phyloP scores from a whole-genome alignment of 2,329 filamentous ascomycete genomes.

The Fusarium nematophilum region DNA sequence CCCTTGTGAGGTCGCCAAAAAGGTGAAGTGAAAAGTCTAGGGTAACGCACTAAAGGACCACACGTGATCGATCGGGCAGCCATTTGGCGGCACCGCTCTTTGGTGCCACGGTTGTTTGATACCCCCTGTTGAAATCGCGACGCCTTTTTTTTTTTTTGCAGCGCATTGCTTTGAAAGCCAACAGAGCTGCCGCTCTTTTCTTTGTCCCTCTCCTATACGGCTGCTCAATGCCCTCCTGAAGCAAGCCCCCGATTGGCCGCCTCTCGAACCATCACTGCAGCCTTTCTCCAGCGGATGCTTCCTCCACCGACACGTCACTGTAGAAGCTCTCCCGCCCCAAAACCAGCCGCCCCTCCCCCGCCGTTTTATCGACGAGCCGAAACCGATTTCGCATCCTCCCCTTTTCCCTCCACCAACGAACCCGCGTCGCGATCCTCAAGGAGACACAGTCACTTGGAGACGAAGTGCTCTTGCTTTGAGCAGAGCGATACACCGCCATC shows the following conservation, averaged over 20 bases:
- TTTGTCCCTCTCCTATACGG: constrained; percentile 25
- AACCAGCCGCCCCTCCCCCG: constrained; percentile 38
- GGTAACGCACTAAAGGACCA: too few relatives aligned
- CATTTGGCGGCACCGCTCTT: constrained; percentile 34
- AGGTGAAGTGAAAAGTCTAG: too few relatives aligned
- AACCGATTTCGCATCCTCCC: constrained; percentile 23
- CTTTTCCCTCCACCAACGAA: background rate
- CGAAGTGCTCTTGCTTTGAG: constrained; percentile 24
- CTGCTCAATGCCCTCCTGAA: background rate
- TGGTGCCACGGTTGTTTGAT: constrained; percentile 21
- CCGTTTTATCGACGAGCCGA: constrained; percentile 35
- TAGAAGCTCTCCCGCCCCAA: constrained; percentile 35
- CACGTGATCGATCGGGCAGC: constrained; percentile 24
- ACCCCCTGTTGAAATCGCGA: constrained; percentile 33
- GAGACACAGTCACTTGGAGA: constrained; percentile 1
- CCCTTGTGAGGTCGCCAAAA: too few relatives aligned
- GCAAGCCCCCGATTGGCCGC: constrained; percentile 15
- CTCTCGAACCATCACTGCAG: constrained; percentile 3
- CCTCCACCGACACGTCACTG: constrained; percentile 38
- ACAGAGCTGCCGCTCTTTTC: constrained; percentile 24
- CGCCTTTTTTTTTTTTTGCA: constrained; percentile 2
- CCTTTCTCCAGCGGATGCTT: constrained; percentile 19
- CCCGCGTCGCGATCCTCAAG: background rate
- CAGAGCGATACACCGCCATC: constrained; percentile 32
- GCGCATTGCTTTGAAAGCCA: constrained; percentile 17